Percentiles rank a stretch among this genome's conserved stretches.
Evolutionary conservation across 192 early-diverging fungal genomes (phyloP).

Genomic region (Rhizoclosmatium sp.): DNA sequence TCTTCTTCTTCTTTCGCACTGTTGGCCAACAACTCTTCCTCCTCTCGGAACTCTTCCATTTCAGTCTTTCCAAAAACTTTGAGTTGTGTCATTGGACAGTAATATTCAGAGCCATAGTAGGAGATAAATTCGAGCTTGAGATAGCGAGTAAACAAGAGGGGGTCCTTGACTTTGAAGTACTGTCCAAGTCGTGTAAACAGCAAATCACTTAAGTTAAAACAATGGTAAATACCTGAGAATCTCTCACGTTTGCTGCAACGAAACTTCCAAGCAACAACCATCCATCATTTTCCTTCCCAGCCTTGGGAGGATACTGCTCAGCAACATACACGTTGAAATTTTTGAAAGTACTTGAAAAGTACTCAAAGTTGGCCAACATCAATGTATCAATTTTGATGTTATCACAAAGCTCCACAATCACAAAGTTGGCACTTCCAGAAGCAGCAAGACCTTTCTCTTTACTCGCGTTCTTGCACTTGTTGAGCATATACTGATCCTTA

Average conservation of each 20-base stretch:
- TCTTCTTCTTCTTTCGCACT: constrained; percentile 35
- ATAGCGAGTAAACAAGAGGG: constrained; percentile 83
- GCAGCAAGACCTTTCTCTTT: constrained; percentile 42
- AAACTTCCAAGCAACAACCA: constrained; percentile 89
- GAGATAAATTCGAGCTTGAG: constrained; percentile 86
- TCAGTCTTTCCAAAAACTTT: constrained; percentile 91
- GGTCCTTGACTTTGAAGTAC: constrained; percentile 82
- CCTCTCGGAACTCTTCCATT: constrained; percentile 72
- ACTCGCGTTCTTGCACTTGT: constrained; percentile 68
- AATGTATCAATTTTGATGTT: constrained; percentile 91
- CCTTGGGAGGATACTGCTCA: constrained; percentile 77
- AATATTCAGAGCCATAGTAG: constrained; percentile 91
- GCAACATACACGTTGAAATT: constrained; percentile 82
- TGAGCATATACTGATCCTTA: constrained; percentile 97
- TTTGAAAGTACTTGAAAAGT: constrained; percentile 94
- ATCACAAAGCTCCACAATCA: constrained; percentile 95
- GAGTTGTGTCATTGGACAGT: constrained; percentile 90
- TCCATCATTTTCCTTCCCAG: constrained; percentile 52
- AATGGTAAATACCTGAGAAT: constrained; percentile 58
- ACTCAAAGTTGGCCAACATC: constrained; percentile 94
- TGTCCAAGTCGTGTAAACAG: constrained; percentile 51
- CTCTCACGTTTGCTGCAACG: constrained; percentile 84
- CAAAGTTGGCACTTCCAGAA: constrained; percentile 63
- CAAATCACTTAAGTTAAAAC: background rate
- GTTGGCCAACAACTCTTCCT: constrained; percentile 76